Conservation (phyloP, 495 filamentous ascomycete species). For the Daldinia grandis region DNA sequence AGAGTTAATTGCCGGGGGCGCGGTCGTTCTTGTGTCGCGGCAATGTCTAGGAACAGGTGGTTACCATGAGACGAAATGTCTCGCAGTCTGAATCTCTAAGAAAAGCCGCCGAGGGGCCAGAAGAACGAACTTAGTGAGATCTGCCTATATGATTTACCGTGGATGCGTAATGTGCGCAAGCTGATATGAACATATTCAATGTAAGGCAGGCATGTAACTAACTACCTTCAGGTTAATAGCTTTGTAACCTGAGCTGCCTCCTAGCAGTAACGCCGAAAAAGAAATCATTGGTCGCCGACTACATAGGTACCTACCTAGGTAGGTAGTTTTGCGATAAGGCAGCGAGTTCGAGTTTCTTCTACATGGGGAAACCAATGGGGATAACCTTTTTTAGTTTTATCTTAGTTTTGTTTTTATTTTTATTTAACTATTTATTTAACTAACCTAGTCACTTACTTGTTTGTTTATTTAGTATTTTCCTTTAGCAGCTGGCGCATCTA, state of each 20-base stretch:
- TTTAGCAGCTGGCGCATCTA: background rate
- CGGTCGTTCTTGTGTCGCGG: constrained; percentile 26
- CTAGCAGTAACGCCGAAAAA: background rate
- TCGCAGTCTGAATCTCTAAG: constrained; percentile 21
- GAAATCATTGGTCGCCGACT: constrained; percentile 3
- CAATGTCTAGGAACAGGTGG: constrained; percentile 32
- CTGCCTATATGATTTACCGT: constrained; percentile 12
- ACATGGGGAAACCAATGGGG: background rate
- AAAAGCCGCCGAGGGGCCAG: constrained; percentile 13
- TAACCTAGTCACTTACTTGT: too few species aligned
- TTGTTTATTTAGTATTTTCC: too few species aligned
- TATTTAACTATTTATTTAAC: too few species aligned
- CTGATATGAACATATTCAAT: constrained; percentile 2
- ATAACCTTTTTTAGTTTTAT: background rate
- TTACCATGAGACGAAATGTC: constrained; percentile 39
- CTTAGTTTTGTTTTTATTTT: too few species aligned
- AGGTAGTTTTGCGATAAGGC: background rate
- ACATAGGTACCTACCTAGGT: too few species aligned
- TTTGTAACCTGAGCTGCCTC: background rate
- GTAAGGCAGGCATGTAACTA: background rate
- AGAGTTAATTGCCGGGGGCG: constrained; percentile 24
- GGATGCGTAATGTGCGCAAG: constrained; percentile 19
- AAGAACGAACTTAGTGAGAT: constrained; percentile 3
- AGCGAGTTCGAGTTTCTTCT: background rate
- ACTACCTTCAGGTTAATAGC: too few species aligned